Evolutionary conservation across 345 rosid species (phyloP).

Genomic region (Sonneratia alba): DNA sequence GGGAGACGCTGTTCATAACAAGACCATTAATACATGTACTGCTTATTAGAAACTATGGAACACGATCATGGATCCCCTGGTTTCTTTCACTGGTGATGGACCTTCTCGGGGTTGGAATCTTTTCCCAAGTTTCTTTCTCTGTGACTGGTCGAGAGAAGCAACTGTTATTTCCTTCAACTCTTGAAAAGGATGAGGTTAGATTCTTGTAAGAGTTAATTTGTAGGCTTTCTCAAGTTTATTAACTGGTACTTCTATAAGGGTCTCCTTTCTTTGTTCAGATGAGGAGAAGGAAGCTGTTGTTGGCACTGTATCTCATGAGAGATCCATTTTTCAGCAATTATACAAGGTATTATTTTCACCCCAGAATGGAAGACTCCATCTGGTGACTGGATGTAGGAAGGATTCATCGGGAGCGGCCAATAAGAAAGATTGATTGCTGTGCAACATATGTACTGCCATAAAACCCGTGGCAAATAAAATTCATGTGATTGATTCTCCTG

Average conservation of each 20-base stretch:
- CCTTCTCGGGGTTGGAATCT: constrained; percentile 41
- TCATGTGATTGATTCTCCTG: neutral
- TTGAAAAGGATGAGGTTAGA: constrained; percentile 75
- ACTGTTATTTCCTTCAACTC: constrained; percentile 32
- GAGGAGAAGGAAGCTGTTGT: constrained; percentile 70
- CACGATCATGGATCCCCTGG: constrained; percentile 92
- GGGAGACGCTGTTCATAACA: constrained; percentile 62
- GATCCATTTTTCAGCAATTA: constrained; percentile 91
- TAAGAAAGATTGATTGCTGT: constrained; percentile 1
- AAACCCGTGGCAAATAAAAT: neutral
- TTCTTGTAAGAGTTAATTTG: neutral
- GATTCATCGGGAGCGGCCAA: neutral
- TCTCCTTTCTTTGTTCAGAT: constrained; percentile 27
- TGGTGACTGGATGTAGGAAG: neutral
- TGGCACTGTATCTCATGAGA: constrained; percentile 92
- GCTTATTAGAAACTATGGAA: constrained; percentile 67
- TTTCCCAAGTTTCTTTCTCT: constrained; percentile 31
- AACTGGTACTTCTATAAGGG: neutral
- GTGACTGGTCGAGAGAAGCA: constrained; percentile 27
- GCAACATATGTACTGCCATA: neutral
- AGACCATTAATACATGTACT: constrained; percentile 91
- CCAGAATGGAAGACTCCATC: neutral
- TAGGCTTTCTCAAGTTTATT: neutral
- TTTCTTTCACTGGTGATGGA: constrained; percentile 69
- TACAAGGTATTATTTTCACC: constrained; percentile 40